Conservation (phyloP, 2,329 filamentous ascomycete genomes). For the Ceratocystis albifundus region DNA sequence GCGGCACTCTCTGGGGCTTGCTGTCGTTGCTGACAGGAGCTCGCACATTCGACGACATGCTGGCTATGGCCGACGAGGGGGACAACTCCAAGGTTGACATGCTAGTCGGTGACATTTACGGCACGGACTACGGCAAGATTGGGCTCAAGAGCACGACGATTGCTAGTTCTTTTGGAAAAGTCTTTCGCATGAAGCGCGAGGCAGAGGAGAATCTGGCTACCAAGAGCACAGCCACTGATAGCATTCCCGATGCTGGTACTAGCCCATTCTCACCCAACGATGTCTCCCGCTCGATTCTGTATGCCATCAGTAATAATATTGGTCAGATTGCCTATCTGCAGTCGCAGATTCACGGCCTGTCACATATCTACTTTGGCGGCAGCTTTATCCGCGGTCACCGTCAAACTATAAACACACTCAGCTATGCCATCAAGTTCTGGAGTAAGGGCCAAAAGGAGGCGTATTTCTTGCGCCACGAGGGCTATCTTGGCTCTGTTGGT, state of each 20-base stretch:
- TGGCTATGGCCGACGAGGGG: conserved; percentile 76
- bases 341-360: conserved; percentile 81
- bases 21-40: conserved; percentile 87
- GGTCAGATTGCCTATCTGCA: conserved; percentile 97
- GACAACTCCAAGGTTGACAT: conserved; percentile 93
- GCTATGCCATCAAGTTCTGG: conserved; percentile 97
- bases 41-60: conserved; percentile 93
- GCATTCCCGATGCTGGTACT: conserved; percentile 44
- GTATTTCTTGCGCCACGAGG: conserved; percentile 90
- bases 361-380: conserved; percentile 93
- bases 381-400: conserved; percentile 92
- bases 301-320: conserved; percentile 95
- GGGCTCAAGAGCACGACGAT: conserved; percentile 92
- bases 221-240: conserved; percentile 63
- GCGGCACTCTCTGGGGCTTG: conserved; percentile 94
- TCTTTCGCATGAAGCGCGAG: conserved; percentile 81
- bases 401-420: conserved; percentile 95
- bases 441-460: conserved; percentile 86
- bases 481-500: conserved; percentile 85
- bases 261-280: conserved; percentile 65
- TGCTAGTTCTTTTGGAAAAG: conserved; percentile 90
- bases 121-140: conserved; percentile 89
- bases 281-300: conserved; percentile 80
- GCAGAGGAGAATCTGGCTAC: conserved; percentile 56
- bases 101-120: conserved; percentile 96